A percentile compares a stretch with the other conserved stretches of the same genome.
Evolutionary conservation across 805 yeast genomes (phyloP).

Genomic region (Yueomyces sp.): DNA sequence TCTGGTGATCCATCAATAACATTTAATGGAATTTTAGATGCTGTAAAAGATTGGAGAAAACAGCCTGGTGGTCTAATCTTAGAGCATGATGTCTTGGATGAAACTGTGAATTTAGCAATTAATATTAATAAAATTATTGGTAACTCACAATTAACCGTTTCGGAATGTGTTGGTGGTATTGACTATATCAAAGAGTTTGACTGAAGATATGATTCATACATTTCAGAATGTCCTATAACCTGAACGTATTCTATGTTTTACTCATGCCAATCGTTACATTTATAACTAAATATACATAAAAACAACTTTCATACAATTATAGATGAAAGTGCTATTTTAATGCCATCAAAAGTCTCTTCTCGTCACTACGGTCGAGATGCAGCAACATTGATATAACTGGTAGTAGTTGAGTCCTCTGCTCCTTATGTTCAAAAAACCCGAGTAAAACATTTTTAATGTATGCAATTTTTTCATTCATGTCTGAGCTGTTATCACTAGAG

Average conservation of each 20-base stretch:
- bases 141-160: slow-evolving; percentile 55
- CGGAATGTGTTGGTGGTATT: slow-evolving; percentile 59
- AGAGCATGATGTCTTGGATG: slow-evolving; percentile 68
- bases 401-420: slow-evolving; percentile 72
- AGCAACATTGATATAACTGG: slow-evolving; percentile 77
- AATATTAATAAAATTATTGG: slow-evolving; percentile 45
- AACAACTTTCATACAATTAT: no score
- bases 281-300: no score
- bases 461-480: slow-evolving; percentile 40
- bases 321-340: slow-evolving; percentile 10
- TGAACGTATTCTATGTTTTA: no score
- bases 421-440: slow-evolving; percentile 84
- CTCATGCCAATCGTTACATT: no score
- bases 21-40: slow-evolving; percentile 39
- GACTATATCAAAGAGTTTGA: slow-evolving; percentile 36
- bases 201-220: not conserved
- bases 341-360: slow-evolving; percentile 52
- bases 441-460: slow-evolving; percentile 82
- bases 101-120: slow-evolving; percentile 58
- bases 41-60: slow-evolving; percentile 41
- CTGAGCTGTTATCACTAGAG: slow-evolving; percentile 6
- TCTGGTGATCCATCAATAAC: slow-evolving; percentile 31
- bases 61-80: slow-evolving; percentile 51
- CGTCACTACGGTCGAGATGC: slow-evolving; percentile 57
- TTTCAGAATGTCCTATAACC: not conserved